Percentiles rank a stretch among this genome's conserved stretches.
These are phyloP conservation scores for Kazachstania martiniae DNA, from an alignment of 805 yeast species.

Conservation along the genomic window DNA sequence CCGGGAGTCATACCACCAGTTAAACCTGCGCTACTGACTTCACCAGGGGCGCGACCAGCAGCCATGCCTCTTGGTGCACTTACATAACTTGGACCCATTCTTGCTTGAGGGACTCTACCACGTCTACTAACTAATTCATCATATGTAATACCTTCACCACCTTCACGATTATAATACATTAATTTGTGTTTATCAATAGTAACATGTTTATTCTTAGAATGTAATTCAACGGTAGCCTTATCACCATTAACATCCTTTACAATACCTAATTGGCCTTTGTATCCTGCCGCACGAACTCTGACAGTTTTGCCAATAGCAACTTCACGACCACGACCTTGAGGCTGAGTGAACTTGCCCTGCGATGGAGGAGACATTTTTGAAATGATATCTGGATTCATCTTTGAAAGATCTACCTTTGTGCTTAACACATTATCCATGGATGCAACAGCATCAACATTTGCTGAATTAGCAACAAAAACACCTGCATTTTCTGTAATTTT, in stretches of 20 bases:
- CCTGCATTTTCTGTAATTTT: conserved; percentile 79
- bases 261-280: conserved; percentile 89
- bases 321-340: conserved; percentile 60
- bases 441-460: conserved; percentile 71
- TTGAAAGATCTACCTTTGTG: conserved; percentile 52
- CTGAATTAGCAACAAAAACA: conserved; percentile 70
- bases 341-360: conserved; percentile 36
- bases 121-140: conserved; percentile 59
- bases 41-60: conserved; percentile 24
- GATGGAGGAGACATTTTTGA: conserved; percentile 44
- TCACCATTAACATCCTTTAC: conserved; percentile 90
- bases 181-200: conserved; percentile 74
- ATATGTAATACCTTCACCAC: conserved; percentile 64
- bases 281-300: conserved; percentile 78
- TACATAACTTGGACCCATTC: conserved; percentile 28
- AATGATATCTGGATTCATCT: conserved; percentile 68
- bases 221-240: conserved; percentile 85
- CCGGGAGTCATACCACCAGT: conserved; percentile 40
- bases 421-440: conserved; percentile 57
- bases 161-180: conserved; percentile 53
- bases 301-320: conserved; percentile 74
- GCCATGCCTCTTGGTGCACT: conserved; percentile 27
- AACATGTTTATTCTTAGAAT: conserved; percentile 80
- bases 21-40: conserved; percentile 27
- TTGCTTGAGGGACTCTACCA: conserved; percentile 29